A percentile compares a stretch with the other conserved stretches of the same genome.
phyloP scores from a whole-genome alignment of 257 asterid genomes.

The Solanum chmielewskii region DNA sequence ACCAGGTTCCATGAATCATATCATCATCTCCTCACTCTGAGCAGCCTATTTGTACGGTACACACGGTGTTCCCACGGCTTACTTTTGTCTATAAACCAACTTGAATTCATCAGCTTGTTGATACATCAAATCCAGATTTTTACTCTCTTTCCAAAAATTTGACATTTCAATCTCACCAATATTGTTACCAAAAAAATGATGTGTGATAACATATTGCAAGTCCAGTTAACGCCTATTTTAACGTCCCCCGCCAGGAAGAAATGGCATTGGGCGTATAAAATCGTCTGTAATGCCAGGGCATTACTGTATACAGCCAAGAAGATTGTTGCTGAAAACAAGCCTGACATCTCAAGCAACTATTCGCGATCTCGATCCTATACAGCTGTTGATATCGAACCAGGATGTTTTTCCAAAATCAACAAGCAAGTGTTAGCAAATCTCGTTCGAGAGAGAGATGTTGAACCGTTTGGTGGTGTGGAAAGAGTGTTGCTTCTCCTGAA shows the following conservation, averaged over 20 bases:
- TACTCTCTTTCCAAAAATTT: neutral
- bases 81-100: neutral
- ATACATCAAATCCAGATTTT: neutral
- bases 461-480: slow-evolving; percentile 26
- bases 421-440: neutral
- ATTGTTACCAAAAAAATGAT: neutral
- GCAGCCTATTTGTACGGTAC: too few species aligned
- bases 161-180: neutral
- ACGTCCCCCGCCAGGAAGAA: neutral
- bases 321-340: neutral
- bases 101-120: neutral
- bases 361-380: slow-evolving; percentile 3
- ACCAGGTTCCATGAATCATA: neutral
- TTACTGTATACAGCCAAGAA: neutral
- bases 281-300: neutral
- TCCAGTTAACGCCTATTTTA: neutral
- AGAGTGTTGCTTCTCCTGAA: slow-evolving; percentile 21
- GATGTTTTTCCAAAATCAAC: neutral
- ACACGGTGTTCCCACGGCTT: neutral
- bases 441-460: slow-evolving; percentile 2
- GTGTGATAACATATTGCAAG: neutral
- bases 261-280: neutral
- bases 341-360: neutral
- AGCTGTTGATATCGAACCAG: slow-evolving; percentile 14
- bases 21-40: neutral